Percentiles rank a stretch among this genome's conserved stretches.
phyloP scores from a whole-genome alignment of 2,329 filamentous ascomycete species.

The Exophiala dermatitidis region DNA sequence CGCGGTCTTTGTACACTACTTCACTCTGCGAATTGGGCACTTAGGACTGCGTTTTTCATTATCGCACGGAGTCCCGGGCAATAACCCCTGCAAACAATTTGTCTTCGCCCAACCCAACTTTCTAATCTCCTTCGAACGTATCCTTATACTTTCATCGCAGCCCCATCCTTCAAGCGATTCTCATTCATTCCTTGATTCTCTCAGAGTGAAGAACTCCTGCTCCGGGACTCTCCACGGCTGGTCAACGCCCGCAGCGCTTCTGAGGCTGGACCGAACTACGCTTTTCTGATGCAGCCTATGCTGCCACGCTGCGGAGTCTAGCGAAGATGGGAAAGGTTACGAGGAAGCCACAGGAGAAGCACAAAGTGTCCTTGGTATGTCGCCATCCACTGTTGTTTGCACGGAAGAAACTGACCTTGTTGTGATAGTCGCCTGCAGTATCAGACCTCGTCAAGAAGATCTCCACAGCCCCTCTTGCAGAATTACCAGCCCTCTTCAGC shows the following conservation, averaged over 20 bases:
- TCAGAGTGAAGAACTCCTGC: not conserved
- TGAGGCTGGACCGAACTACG: constrained; percentile 11
- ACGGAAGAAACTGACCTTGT: constrained; percentile 26
- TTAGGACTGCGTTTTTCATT: not conserved
- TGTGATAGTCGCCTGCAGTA: constrained; percentile 72
- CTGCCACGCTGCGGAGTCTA: constrained; percentile 16
- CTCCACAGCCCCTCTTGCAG: constrained; percentile 61
- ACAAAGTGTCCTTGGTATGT: constrained; percentile 46
- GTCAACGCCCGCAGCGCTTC: not conserved
- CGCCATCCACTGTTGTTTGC: constrained; percentile 12
- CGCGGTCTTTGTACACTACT: constrained; percentile 8
- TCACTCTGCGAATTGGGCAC: not conserved
- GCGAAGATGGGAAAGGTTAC: constrained; percentile 46
- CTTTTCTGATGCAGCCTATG: constrained; percentile 22
- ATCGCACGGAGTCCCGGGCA: constrained; percentile 7
- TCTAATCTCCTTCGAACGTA: not conserved
- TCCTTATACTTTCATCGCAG: not conserved
- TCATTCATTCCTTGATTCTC: not conserved
- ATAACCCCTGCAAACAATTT: not conserved
- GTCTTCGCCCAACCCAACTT: not conserved
- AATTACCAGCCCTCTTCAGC: constrained; percentile 68
- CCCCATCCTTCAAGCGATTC: not conserved
- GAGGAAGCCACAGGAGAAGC: constrained; percentile 46
- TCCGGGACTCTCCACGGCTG: not conserved
- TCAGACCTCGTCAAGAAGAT: constrained; percentile 69